Percentiles rank a stretch among this genome's conserved stretches.
Conservation (phyloP, 192 early-diverging fungal genomes). For the Backusella mclennaniae region DNA sequence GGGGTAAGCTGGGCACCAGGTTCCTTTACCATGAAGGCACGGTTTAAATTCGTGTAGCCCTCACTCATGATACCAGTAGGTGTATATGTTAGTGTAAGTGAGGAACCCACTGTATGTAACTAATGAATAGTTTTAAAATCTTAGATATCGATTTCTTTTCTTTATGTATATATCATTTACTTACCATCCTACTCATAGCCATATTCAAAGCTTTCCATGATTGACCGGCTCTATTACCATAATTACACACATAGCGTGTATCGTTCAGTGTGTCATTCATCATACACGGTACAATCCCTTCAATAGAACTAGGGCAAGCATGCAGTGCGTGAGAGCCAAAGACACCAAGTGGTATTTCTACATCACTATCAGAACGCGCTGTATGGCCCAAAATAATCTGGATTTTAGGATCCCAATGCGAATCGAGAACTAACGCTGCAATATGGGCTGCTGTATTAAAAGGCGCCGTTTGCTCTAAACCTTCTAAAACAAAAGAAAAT, state of each 20-base stretch:
- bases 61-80: no score
- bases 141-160: no score
- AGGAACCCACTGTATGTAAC: no score
- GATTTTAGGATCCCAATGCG: slow-evolving; percentile 53
- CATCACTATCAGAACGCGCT: slow-evolving; percentile 61
- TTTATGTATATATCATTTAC: no score
- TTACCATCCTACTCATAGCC: slow-evolving; percentile 63
- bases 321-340: slow-evolving; percentile 68
- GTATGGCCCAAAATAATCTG: slow-evolving; percentile 61
- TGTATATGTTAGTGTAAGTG: no score
- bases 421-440: slow-evolving; percentile 53
- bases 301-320: slow-evolving; percentile 58
- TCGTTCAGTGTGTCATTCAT: slow-evolving; percentile 54
- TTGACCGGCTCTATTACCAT: slow-evolving; percentile 53
- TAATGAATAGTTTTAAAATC: no score
- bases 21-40: slow-evolving; percentile 60
- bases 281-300: slow-evolving; percentile 56
- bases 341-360: slow-evolving; percentile 52
- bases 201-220: slow-evolving; percentile 63
- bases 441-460: slow-evolving; percentile 44
- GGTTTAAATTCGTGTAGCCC: slow-evolving; percentile 64
- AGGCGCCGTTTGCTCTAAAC: slow-evolving; percentile 41
- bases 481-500: slow-evolving; percentile 49
- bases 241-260: slow-evolving; percentile 55
- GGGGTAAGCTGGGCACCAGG: slow-evolving; percentile 44